Conservation (phyloP, 2,329 filamentous ascomycete genomes). For the Talaromyces funiculosus region DNA sequence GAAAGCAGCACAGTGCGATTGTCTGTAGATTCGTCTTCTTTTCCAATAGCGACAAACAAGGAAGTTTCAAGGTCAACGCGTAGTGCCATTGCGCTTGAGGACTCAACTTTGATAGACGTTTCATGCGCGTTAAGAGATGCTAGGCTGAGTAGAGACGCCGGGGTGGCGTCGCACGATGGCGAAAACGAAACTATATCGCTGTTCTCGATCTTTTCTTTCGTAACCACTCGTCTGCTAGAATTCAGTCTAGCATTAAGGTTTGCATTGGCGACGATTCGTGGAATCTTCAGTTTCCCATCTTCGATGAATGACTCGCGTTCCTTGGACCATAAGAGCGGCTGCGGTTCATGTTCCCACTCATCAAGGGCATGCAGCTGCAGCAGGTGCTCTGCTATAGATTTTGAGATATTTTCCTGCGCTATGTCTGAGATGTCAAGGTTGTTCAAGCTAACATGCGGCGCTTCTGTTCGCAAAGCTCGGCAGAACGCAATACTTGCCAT, state of each 20-base stretch:
- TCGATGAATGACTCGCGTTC: constrained; percentile 27
- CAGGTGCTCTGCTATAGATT: not conserved
- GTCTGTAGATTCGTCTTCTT: not conserved
- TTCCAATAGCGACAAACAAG: not conserved
- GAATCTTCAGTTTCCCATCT: constrained; percentile 24
- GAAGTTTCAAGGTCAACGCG: not conserved
- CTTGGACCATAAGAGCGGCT: constrained; percentile 23
- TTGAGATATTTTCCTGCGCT: not conserved
- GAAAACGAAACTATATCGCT: not conserved
- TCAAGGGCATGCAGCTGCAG: not conserved
- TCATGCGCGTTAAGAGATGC: not conserved
- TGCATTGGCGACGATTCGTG: constrained; percentile 18
- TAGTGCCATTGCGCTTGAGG: not conserved
- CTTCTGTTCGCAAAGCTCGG: constrained; percentile 6
- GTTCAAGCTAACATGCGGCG: constrained; percentile 8
- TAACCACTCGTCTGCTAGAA: not conserved
- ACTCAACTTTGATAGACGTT: not conserved
- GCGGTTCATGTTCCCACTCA: not conserved
- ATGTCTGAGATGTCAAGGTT: not conserved
- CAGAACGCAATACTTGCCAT: constrained; percentile 12
- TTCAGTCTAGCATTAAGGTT: not conserved
- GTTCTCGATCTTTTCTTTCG: not conserved
- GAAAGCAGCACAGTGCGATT: not conserved
- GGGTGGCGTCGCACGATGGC: not conserved
- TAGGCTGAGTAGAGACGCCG: not conserved